Percentiles rank a stretch among this genome's conserved stretches.
Evolutionary conservation across 345 rosid species (phyloP).

Genomic region (Raphanus sativus): DNA sequence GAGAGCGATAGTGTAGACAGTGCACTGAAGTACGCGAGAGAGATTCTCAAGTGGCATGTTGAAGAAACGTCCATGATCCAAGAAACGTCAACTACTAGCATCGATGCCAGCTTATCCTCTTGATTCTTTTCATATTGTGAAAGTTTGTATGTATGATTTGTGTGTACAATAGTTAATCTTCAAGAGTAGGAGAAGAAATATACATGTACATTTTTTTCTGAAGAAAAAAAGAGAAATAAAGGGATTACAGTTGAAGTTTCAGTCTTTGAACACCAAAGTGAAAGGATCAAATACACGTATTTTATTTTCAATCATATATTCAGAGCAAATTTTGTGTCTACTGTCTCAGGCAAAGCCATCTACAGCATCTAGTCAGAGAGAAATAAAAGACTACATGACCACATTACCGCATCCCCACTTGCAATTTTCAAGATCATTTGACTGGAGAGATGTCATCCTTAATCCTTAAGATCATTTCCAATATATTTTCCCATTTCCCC

Average conservation of each 20-base stretch:
- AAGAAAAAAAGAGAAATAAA: background rate
- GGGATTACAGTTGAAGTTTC: background rate
- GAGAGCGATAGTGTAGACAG: slow-evolving; percentile 62
- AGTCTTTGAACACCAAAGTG: background rate
- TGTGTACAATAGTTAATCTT: background rate
- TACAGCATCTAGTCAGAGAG: too few species aligned
- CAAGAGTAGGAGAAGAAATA: background rate
- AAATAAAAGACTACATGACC: too few species aligned
- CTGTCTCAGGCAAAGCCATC: too few species aligned
- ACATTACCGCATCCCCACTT: too few species aligned
- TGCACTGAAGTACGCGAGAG: slow-evolving; percentile 61
- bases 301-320: background rate
- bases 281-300: background rate
- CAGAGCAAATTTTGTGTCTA: too few species aligned
- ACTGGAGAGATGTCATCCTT: background rate
- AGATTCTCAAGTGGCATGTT: slow-evolving; percentile 59
- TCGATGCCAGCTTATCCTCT: slow-evolving; percentile 54
- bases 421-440: too few species aligned
- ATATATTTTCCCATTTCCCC: too few species aligned
- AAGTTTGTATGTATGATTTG: background rate
- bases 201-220: background rate
- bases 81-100: slow-evolving; percentile 49
- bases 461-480: too few species aligned
- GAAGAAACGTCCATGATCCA: slow-evolving; percentile 38
- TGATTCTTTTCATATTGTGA: slow-evolving; percentile 16